Evolutionary conservation across 1,284 basidiomycete genomes (phyloP), one percentile per base, ranked within the genome.

Genomic region (Ganoderma meredithae): DNA sequence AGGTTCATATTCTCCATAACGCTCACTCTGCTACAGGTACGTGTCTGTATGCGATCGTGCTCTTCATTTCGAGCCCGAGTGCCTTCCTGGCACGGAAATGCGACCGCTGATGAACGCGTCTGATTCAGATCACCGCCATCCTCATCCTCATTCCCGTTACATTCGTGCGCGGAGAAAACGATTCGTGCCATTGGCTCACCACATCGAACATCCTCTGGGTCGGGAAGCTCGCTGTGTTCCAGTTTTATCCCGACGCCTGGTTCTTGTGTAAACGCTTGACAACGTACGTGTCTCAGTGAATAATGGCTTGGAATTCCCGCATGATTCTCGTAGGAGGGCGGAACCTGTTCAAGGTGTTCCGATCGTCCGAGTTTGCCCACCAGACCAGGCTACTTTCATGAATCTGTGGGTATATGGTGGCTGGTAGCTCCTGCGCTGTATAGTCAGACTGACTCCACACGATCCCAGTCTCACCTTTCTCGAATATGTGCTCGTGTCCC

Each of bases 201-300:
- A 62, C 60, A 39, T 63, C 66, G 40, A 70, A 69, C 44, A 36
- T 70, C 59, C 52, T 72, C 15, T 72, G 69, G 69, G 58, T 60
- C 7, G 67, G 33, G 7, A 55, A 69, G 22, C 65, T 72, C 4
- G 15, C 12, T 9, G 68, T 6, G n/a, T 72, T n/a, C 62, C 64
- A 65, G 7, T 52, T 22, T 4, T 70, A 66, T 47, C 25, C 64
- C 6, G 43, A 31, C 15, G 17, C 15, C 1, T 65, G 67, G 63
- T 60, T 68, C 0, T 31, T 67, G 25, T 33, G 61, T 40, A 55
- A 47, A 62, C 52, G 67, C 1, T 40, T 67, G 43, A 62, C 62
- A 44, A 60, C 40, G 61, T 69, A 65, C 47, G 65, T 70, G 5
- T 10, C 49, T 17, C 1, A 1, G 19, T 33, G 65, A 7, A 33